A percentile compares a stretch with the other conserved stretches of the same genome.
These are phyloP conservation scores for Lathyrus oleraceus DNA, from an alignment of 306 rosid species.

Conservation along the genomic window DNA sequence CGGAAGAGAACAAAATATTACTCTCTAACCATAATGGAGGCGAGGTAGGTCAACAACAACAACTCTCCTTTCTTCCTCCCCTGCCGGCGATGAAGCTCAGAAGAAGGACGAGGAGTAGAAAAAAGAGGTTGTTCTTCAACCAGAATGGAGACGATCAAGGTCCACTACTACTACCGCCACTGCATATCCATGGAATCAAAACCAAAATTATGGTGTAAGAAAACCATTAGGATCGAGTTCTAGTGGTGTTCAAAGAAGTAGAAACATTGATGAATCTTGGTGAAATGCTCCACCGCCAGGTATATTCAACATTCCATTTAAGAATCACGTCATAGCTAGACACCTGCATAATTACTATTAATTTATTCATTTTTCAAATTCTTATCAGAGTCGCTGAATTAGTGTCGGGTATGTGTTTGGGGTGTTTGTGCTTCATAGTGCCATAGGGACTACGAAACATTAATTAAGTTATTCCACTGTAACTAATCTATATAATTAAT, in stretches of 20 bases:
- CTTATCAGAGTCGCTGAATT: no score
- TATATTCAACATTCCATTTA: background rate
- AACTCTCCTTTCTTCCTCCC: background rate
- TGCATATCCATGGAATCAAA: constrained; percentile 36
- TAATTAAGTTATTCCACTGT: no score
- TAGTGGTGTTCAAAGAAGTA: constrained; percentile 11
- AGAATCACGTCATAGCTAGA: no score
- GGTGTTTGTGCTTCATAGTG: no score
- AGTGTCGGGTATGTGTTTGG: no score
- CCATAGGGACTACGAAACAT: no score
- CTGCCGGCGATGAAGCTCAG: background rate
- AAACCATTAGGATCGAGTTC: constrained; percentile 12
- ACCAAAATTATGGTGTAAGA: constrained; percentile 7
- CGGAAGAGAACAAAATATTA: background rate
- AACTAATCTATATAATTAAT: no score
- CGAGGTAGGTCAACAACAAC: constrained; percentile 5
- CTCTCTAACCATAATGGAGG: constrained; percentile 43
- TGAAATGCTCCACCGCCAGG: constrained; percentile 5
- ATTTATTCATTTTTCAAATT: no score
- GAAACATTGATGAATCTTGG: constrained; percentile 19
- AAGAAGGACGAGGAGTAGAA: background rate
- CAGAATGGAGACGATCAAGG: constrained; percentile 38
- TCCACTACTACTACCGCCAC: background rate
- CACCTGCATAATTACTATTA: no score
- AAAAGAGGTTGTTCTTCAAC: constrained; percentile 15